phyloP scores from a whole-genome alignment of 1,284 basidiomycete genomes.

The Kwoniella shivajii region DNA sequence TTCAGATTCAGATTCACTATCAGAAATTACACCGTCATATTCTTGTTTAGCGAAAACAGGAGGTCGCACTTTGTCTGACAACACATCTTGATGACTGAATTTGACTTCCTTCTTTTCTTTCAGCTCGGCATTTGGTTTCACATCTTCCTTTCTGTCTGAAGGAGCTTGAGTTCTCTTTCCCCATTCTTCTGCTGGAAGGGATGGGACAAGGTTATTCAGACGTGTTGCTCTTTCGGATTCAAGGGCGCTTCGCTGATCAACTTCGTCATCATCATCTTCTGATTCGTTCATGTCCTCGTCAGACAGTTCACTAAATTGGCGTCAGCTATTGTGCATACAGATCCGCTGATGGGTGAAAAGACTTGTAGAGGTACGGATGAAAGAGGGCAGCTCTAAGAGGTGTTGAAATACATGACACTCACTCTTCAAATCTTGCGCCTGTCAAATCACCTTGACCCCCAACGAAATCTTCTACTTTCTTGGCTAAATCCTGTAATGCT shows the following conservation, averaged over 20 bases:
- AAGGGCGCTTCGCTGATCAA: conserved; percentile 38
- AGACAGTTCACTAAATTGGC: conserved; percentile 49
- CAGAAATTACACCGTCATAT: conserved; percentile 79
- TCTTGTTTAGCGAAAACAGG: conserved; percentile 75
- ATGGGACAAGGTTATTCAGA: conserved; percentile 52
- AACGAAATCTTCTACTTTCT: conserved; percentile 82
- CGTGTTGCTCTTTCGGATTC: conserved; percentile 44
- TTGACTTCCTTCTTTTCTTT: conserved; percentile 8
- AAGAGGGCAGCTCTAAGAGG: too few relatives aligned
- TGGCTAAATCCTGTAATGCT: conserved; percentile 71
- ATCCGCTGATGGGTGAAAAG: too few relatives aligned
- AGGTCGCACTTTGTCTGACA: conserved; percentile 59
- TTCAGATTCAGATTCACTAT: conserved; percentile 61
- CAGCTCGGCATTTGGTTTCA: neutral
- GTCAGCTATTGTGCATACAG: too few relatives aligned
- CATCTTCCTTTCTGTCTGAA: neutral
- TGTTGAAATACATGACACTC: too few relatives aligned
- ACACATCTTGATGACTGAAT: conserved; percentile 7
- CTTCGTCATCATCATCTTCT: conserved; percentile 46
- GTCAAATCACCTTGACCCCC: conserved; percentile 82
- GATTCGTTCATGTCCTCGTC: conserved; percentile 55
- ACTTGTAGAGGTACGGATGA: too few relatives aligned
- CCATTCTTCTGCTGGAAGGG: conserved; percentile 54
- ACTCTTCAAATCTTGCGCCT: conserved; percentile 87
- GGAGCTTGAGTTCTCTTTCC: conserved; percentile 38